A percentile compares a stretch with the other conserved stretches of the same genome.
phyloP scores from a whole-genome alignment of 139 green algal species.

The Medakamo hakoo region DNA sequence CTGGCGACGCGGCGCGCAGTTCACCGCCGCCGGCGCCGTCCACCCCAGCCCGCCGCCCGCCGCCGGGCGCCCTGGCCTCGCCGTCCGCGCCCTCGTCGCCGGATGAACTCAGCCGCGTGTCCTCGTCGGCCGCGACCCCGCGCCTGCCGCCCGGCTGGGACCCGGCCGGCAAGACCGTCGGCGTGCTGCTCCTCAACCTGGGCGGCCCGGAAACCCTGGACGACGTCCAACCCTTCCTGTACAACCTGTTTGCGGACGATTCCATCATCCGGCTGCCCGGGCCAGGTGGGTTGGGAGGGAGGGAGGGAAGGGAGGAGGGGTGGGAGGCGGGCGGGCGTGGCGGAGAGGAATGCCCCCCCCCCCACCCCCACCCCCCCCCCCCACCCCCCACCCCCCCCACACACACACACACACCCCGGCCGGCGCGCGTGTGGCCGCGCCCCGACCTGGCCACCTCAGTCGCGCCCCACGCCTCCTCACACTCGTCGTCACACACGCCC shows the following conservation, averaged over 20 bases:
- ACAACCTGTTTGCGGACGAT: slow-evolving; percentile 96
- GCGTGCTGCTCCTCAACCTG: slow-evolving; percentile 94
- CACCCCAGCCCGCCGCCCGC: no score
- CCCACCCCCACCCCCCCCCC: background rate
- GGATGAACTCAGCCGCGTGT: no score
- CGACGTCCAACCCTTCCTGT: slow-evolving; percentile 96
- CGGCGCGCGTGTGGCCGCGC: background rate
- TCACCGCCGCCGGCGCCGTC: no score
- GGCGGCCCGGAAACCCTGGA: slow-evolving; percentile 89
- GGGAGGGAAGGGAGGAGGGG: background rate
- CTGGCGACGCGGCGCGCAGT: no score
- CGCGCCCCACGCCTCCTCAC: background rate
- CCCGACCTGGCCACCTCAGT: background rate
- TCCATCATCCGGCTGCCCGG: slow-evolving; percentile 83
- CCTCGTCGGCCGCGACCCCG: no score
- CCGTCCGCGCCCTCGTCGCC: no score
- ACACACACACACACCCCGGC: no score
- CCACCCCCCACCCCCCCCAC: background rate
- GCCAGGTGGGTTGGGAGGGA: background rate
- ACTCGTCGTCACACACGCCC: background rate
- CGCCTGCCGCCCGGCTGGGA: no score
- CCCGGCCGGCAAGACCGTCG: no score
- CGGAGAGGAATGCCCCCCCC: background rate
- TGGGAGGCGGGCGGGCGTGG: no score
- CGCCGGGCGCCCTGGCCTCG: no score